phyloP scores from a whole-genome alignment of 306 rosid genomes.

The Luffa acutangula region DNA sequence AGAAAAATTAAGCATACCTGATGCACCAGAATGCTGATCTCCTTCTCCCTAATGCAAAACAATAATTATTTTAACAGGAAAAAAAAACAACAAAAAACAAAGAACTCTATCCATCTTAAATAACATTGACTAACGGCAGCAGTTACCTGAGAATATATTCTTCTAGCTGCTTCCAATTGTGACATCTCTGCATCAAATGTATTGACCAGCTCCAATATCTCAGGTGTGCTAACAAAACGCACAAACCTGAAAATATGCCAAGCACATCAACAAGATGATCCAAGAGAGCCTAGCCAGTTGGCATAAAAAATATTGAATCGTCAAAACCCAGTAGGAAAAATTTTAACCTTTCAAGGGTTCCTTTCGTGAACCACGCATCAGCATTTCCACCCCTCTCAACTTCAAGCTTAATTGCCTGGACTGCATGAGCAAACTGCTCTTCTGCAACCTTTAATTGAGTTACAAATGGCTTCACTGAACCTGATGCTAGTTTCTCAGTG shows the following conservation, averaged over 20 bases:
- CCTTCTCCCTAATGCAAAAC: constrained; percentile 54
- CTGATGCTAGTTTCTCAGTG: constrained; percentile 83
- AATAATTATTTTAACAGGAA: constrained; percentile 17
- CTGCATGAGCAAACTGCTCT: constrained; percentile 72
- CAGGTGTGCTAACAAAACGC: constrained; percentile 84
- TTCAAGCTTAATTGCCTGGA: constrained; percentile 69
- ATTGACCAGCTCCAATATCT: constrained; percentile 72
- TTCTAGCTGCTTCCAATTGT: constrained; percentile 78
- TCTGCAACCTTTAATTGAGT: constrained; percentile 79
- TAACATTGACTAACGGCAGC: background rate
- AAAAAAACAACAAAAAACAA: background rate
- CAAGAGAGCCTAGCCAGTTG: background rate
- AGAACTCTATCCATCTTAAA: background rate
- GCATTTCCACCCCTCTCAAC: constrained; percentile 47
- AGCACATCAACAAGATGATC: background rate
- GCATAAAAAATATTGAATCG: background rate
- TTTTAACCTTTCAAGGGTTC: constrained; percentile 84
- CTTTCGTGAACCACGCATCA: constrained; percentile 84
- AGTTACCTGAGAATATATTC: constrained; percentile 75
- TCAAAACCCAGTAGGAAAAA: background rate
- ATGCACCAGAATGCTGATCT: constrained; percentile 45
- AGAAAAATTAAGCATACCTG: constrained; percentile 40
- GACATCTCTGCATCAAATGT: constrained; percentile 84
- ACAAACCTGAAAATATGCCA: constrained; percentile 52
- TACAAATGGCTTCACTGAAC: constrained; percentile 75